Conservation (phyloP, 305 asterid genomes). For the Solanum hybrid region DNA sequence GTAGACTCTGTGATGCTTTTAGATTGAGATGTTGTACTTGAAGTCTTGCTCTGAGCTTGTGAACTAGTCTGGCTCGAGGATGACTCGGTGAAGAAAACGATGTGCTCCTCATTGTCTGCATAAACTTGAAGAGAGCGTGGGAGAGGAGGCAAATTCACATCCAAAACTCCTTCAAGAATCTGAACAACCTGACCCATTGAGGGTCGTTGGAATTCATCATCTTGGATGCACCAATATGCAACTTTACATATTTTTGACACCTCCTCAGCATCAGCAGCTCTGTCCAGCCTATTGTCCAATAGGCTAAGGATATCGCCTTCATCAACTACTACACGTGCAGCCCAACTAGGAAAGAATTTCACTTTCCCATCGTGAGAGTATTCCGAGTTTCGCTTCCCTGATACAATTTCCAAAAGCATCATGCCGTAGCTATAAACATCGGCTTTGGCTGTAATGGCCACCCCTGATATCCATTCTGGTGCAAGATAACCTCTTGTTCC, state of each 20-base stretch:
- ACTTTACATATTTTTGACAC: constrained; percentile 40
- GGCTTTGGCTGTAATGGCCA: constrained; percentile 64
- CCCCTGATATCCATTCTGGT: constrained; percentile 75
- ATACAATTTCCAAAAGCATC: constrained; percentile 68
- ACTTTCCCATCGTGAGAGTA: constrained; percentile 31
- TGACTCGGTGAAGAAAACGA: constrained; percentile 61
- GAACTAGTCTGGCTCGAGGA: constrained; percentile 46
- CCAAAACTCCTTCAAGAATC: constrained; percentile 67
- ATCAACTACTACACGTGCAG: constrained; percentile 28
- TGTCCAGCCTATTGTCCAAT: constrained; percentile 36
- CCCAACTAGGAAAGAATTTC: constrained; percentile 50
- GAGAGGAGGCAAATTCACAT: constrained; percentile 49
- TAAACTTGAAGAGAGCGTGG: constrained; percentile 49
- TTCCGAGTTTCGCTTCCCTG: constrained; percentile 62
- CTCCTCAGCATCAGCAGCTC: constrained; percentile 40
- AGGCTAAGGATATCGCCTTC: constrained; percentile 47
- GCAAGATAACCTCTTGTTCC: constrained; percentile 86
- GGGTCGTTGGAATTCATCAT: constrained; percentile 57
- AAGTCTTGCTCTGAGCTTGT: constrained; percentile 29
- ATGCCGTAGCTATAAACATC: constrained; percentile 71
- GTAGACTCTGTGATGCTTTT: constrained; percentile 21
- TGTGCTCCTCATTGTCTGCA: constrained; percentile 31
- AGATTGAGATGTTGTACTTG: constrained; percentile 35
- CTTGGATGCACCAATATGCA: constrained; percentile 76
- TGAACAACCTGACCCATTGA: constrained; percentile 68